Evolutionary conservation across 1,139 yeast species (phyloP).

Genomic region (Scheffersomyces stambukii): DNA sequence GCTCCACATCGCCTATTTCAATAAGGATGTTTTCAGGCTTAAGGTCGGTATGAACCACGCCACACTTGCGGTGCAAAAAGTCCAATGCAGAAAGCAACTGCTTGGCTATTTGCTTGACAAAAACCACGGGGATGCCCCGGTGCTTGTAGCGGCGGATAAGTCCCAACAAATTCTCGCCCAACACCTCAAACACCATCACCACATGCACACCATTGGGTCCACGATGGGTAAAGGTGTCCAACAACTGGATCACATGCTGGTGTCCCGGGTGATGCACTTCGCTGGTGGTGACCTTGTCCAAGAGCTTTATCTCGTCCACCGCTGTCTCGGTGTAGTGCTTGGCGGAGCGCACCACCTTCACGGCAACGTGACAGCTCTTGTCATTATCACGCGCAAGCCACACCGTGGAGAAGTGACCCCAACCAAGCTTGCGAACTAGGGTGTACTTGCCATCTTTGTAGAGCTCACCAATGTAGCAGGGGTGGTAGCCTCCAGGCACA

Average conservation of each 20-base stretch:
- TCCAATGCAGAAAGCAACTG: constrained; percentile 76
- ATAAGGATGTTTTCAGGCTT: constrained; percentile 88
- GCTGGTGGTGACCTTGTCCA: constrained; percentile 43
- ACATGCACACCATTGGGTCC: constrained; percentile 79
- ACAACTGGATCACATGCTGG: constrained; percentile 56
- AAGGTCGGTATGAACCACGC: constrained; percentile 87
- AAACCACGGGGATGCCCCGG: constrained; percentile 67
- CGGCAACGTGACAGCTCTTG: constrained; percentile 65
- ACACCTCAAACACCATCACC: constrained; percentile 84
- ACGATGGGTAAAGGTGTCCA: constrained; percentile 62
- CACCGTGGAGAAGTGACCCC: constrained; percentile 52
- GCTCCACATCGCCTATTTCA: constrained; percentile 75
- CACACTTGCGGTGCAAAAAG: constrained; percentile 78
- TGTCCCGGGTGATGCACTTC: constrained; percentile 63
- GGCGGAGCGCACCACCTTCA: constrained; percentile 79
- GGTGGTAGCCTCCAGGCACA: constrained; percentile 82
- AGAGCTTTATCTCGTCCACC: constrained; percentile 70
- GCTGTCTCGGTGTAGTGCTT: constrained; percentile 81
- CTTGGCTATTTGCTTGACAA: constrained; percentile 77
- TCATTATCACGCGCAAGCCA: constrained; percentile 54
- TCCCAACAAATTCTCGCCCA: constrained; percentile 77
- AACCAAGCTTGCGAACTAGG: constrained; percentile 65
- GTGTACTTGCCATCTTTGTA: constrained; percentile 60
- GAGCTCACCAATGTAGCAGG: constrained; percentile 71
- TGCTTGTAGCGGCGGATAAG: constrained; percentile 64